Evolutionary conservation across 73 alveolate genomes (phyloP).

Genomic region (Symbiodinium pilosum): DNA sequence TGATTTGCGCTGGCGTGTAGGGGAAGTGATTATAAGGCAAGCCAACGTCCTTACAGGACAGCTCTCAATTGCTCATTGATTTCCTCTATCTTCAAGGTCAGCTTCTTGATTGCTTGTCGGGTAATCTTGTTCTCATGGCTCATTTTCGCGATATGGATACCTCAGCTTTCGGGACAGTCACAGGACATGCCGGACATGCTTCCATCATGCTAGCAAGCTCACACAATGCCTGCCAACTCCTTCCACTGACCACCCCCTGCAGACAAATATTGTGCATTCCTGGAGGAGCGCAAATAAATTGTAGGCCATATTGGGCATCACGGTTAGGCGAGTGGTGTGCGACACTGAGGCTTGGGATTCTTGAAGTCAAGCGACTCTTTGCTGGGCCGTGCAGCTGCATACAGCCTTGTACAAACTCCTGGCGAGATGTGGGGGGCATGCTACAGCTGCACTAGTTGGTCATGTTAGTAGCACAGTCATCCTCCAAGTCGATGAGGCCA

Average conservation of each 20-base stretch:
- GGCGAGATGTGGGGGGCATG: background rate
- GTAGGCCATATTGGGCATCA: too few species aligned
- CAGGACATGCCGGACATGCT: background rate
- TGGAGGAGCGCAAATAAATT: too few species aligned
- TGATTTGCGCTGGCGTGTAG: too few species aligned
- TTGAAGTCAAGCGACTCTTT: background rate
- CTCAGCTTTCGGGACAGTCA: background rate
- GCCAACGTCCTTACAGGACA: too few species aligned
- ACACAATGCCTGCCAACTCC: too few species aligned
- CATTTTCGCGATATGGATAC: background rate
- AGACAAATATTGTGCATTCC: background rate
- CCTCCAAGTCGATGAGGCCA: conserved; percentile 47
- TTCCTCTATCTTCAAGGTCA: background rate
- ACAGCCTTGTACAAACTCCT: conserved; percentile 17
- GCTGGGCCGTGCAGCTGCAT: conserved; percentile 12
- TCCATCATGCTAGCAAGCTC: background rate
- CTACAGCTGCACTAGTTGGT: too few species aligned
- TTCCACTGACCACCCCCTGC: background rate
- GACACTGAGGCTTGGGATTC: too few species aligned
- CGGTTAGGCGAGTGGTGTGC: too few species aligned
- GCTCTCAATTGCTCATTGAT: background rate
- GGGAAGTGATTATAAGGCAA: too few species aligned
- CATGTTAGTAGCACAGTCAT: too few species aligned
- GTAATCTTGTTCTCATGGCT: conserved; percentile 10
- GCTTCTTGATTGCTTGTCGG: background rate